phyloP scores from a whole-genome alignment of 148 eudicot genomes.

The Chenopodium quinoa region DNA sequence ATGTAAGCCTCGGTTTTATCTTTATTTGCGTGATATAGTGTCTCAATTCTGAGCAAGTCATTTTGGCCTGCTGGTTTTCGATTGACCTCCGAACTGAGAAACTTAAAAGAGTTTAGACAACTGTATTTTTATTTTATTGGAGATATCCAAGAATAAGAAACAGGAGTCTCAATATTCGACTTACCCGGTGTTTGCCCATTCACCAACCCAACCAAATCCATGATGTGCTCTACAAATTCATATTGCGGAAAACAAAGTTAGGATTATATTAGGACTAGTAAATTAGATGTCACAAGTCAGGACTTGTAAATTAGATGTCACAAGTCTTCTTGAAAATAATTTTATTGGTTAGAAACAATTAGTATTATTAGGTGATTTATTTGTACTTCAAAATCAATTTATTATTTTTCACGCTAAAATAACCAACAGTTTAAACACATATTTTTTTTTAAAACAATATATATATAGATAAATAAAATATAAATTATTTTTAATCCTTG shows the following conservation, averaged over 20 bases:
- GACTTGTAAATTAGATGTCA: too few relatives aligned
- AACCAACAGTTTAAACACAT: too few relatives aligned
- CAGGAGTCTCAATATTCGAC: neutral
- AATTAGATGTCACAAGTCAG: too few relatives aligned
- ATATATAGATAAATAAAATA: too few relatives aligned
- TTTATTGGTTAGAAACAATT: too few relatives aligned
- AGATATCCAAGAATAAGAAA: neutral
- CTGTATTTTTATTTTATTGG: neutral
- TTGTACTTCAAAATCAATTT: too few relatives aligned
- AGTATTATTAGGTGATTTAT: too few relatives aligned
- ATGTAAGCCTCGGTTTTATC: conserved; percentile 82
- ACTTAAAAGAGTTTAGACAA: conserved; percentile 3
- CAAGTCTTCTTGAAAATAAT: too few relatives aligned
- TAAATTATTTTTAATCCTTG: too few relatives aligned
- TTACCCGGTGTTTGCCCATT: conserved; percentile 93
- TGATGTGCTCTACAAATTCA: conserved; percentile 78
- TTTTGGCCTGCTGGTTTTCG: conserved; percentile 64
- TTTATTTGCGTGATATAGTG: conserved; percentile 88
- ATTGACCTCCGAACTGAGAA: conserved; percentile 60
- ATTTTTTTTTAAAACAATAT: too few relatives aligned
- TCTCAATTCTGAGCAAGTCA: conserved; percentile 74
- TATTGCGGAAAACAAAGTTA: neutral
- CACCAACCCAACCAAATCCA: conserved; percentile 99
- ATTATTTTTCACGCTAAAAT: too few relatives aligned
- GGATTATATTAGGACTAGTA: too few relatives aligned